Evolutionary conservation across 257 asterid genomes (phyloP).

Genomic region (Solanum chilense): DNA sequence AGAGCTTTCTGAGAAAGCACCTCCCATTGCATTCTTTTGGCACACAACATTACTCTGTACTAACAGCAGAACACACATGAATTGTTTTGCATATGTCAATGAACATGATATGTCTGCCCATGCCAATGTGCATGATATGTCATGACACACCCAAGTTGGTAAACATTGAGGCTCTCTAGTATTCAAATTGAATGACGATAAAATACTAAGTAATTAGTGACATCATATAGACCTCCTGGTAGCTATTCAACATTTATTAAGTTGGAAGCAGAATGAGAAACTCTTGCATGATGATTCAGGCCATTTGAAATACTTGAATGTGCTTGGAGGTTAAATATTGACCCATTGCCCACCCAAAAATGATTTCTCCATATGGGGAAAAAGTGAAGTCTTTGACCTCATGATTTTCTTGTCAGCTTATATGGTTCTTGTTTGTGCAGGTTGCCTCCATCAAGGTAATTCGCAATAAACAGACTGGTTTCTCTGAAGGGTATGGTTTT

Average conservation of each 20-base stretch:
- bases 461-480: slow-evolving; percentile 84
- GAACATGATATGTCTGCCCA: not conserved
- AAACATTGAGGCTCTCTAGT: not conserved
- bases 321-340: not conserved
- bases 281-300: not conserved
- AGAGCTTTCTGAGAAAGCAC: not conserved
- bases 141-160: not conserved
- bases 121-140: not conserved
- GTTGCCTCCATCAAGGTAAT: slow-evolving; percentile 77
- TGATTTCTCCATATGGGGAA: not conserved
- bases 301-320: not conserved
- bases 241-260: not conserved
- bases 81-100: not conserved
- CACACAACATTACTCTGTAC: not conserved
- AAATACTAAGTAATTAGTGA: not conserved
- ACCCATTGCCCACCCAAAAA: not conserved
- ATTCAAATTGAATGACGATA: not conserved
- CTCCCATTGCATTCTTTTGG: not conserved
- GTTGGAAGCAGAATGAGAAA: not conserved
- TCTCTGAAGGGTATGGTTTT: slow-evolving; percentile 89
- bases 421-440: slow-evolving; percentile 25
- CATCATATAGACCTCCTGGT: not conserved
- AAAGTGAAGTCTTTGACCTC: not conserved
- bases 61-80: not conserved
- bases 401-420: not conserved